Evolutionary conservation across 176 grass and related monocot genomes (phyloP).

Genomic region (Phoenix roebelenii): DNA sequence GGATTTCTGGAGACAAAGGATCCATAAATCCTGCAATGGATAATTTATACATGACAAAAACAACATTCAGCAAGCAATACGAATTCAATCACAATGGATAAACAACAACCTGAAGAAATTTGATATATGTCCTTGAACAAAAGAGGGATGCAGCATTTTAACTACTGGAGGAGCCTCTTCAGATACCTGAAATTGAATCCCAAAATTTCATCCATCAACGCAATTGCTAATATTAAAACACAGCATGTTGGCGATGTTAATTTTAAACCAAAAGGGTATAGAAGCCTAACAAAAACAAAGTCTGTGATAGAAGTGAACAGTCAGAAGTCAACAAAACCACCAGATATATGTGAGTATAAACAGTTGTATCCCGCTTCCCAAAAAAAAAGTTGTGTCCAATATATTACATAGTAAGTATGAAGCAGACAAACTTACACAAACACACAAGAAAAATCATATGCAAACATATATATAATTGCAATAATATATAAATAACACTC

Average conservation of each 20-base stretch:
- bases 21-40: conserved; percentile 65
- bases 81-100: conserved; percentile 15
- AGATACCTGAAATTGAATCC: conserved; percentile 28
- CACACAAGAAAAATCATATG: no score
- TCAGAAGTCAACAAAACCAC: no score
- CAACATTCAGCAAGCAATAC: conserved; percentile 15
- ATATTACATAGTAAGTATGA: no score
- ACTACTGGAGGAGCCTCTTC: conserved; percentile 27
- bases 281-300: no score
- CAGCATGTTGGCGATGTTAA: background rate
- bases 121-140: conserved; percentile 80
- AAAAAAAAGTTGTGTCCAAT: no score
- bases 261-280: no score
- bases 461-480: no score
- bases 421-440: no score
- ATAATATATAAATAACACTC: no score
- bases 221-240: background rate
- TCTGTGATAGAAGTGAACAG: no score
- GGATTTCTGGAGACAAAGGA: conserved; percentile 66
- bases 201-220: background rate
- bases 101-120: conserved; percentile 66
- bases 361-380: no score
- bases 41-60: conserved; percentile 25
- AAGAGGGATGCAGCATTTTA: conserved; percentile 35
- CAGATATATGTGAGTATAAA: no score